phyloP scores from a whole-genome alignment of 176 grass and related monocot genomes.

The Juncus effusus region DNA sequence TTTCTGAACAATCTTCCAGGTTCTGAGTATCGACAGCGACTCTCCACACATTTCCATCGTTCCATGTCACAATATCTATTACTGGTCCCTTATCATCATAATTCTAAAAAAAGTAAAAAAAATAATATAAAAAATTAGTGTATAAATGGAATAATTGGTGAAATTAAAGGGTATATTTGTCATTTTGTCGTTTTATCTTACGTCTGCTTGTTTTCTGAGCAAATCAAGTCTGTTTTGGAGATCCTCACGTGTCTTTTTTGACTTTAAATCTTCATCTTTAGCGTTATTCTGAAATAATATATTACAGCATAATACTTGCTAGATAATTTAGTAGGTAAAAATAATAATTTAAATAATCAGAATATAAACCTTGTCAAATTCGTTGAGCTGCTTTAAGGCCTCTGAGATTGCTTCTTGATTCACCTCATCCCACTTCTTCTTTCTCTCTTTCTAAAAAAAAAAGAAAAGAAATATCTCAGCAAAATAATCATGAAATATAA shows the following conservation, averaged over 20 bases:
- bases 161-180: conserved; percentile 9
- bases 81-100: conserved; percentile 90
- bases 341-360: not conserved
- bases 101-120: conserved; percentile 45
- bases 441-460: conserved; percentile 76
- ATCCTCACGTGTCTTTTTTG: conserved; percentile 73
- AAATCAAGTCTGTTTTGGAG: conserved; percentile 83
- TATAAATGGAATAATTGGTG: not conserved
- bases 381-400: conserved; percentile 76
- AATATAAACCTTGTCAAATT: conserved; percentile 83
- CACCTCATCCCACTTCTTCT: conserved; percentile 90
- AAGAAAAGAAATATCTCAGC: too few relatives aligned
- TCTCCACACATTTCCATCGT: conserved; percentile 95
- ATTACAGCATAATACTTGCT: not conserved
- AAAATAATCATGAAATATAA: too few relatives aligned
- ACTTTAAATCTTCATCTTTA: conserved; percentile 57
- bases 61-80: conserved; percentile 89
- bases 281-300: conserved; percentile 56
- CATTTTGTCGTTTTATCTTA: conserved; percentile 36
- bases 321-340: conserved; percentile 8
- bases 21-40: conserved; percentile 91
- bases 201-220: conserved; percentile 83
- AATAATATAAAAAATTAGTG: too few relatives aligned
- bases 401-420: conserved; percentile 94
- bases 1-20: conserved; percentile 51